Conservation (phyloP, 345 rosid genomes). For the Geranium rotundifolium region DNA sequence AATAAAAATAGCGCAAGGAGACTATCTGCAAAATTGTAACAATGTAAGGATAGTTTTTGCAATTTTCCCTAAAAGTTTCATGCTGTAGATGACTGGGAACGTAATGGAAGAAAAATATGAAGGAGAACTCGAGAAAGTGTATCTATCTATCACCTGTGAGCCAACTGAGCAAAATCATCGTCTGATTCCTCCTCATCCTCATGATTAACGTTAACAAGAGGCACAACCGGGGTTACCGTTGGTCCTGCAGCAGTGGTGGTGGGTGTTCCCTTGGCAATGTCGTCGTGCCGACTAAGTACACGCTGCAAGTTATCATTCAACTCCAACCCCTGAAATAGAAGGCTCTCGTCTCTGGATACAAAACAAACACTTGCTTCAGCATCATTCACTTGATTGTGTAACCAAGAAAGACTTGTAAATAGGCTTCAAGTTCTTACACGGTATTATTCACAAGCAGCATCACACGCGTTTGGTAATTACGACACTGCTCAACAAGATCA, state of each 20-base stretch:
- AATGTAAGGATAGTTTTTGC: no score
- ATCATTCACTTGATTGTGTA: constrained; percentile 2
- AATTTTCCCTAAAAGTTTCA: not conserved
- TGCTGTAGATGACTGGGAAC: not conserved
- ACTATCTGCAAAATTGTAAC: no score
- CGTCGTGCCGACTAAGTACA: constrained; percentile 68
- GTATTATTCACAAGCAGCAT: constrained; percentile 70
- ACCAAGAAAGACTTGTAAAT: not conserved
- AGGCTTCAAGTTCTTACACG: constrained; percentile 33
- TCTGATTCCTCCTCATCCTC: constrained; percentile 86
- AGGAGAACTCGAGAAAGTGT: not conserved
- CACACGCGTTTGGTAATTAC: constrained; percentile 71
- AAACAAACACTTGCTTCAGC: constrained; percentile 10
- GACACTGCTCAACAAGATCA: constrained; percentile 88
- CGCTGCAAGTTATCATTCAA: constrained; percentile 84
- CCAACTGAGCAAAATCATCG: constrained; percentile 72
- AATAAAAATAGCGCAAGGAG: no score
- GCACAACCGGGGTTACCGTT: constrained; percentile 25
- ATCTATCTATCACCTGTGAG: constrained; percentile 47
- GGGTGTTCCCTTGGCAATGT: constrained; percentile 50
- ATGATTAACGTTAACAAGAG: constrained; percentile 46
- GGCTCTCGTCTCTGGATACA: constrained; percentile 59
- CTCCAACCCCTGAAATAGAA: constrained; percentile 74
- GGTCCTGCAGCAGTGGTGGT: constrained; percentile 19
- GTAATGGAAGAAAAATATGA: not conserved